These are phyloP conservation scores for Trichoderma breve DNA, from an alignment of 2,329 filamentous ascomycete genomes.

Conservation along the genomic window DNA sequence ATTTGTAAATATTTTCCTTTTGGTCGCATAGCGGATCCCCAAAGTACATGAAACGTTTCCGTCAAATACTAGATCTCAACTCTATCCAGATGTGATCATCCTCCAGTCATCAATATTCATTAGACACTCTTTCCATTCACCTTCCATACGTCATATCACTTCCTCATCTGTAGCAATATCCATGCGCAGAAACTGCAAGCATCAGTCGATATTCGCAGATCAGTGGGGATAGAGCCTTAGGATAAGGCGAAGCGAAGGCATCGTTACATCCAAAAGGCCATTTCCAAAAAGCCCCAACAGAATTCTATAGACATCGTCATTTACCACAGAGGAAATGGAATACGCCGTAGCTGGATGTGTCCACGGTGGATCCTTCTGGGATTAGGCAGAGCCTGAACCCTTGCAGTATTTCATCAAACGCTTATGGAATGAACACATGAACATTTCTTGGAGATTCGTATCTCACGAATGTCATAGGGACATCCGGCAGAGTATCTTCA, in stretches of 20 bases:
- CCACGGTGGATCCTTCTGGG: background rate
- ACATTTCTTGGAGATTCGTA: no score
- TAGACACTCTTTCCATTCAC: background rate
- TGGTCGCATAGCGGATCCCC: slow-evolving; percentile 12
- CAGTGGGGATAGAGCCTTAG: background rate
- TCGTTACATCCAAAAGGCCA: background rate
- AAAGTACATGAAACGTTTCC: slow-evolving; percentile 12
- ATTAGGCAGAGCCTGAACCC: no score
- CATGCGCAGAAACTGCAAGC: background rate
- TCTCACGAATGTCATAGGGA: no score
- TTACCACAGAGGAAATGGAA: slow-evolving; percentile 26
- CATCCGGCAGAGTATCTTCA: no score
- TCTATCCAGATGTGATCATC: background rate
- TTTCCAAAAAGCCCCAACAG: background rate
- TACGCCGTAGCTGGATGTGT: background rate
- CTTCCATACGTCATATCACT: slow-evolving; percentile 10
- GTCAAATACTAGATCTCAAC: background rate
- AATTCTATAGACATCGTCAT: slow-evolving; percentile 2
- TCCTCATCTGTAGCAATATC: background rate
- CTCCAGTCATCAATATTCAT: background rate
- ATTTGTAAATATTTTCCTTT: slow-evolving; percentile 19
- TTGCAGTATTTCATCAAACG: no score
- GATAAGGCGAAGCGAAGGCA: background rate
- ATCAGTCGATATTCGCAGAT: slow-evolving; percentile 13
- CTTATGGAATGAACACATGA: no score